A percentile compares a stretch with the other conserved stretches of the same genome.
phyloP scores from a whole-genome alignment of 768 basidiomycete genomes.

The Boletus subparvulus region DNA sequence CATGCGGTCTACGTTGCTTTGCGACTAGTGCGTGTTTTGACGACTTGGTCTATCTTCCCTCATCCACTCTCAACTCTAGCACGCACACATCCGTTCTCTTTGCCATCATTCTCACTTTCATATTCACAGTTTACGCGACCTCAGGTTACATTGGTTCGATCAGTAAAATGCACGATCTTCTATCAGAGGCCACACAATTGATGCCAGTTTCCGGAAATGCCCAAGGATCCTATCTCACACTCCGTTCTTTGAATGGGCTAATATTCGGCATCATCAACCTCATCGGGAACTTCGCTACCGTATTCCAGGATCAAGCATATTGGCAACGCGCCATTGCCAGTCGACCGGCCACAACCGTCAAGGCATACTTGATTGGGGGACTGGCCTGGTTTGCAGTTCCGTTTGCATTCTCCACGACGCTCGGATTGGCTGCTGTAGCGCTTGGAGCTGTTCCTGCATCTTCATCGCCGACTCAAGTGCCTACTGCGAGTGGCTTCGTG shows the following conservation, averaged over 20 bases:
- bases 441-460: constrained; percentile 47
- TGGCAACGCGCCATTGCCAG: constrained; percentile 93
- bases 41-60: background rate
- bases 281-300: constrained; percentile 76
- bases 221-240: constrained; percentile 80
- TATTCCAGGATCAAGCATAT: constrained; percentile 74
- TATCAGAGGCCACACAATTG: constrained; percentile 52
- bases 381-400: constrained; percentile 92
- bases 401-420: constrained; percentile 80
- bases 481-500: constrained; percentile 48
- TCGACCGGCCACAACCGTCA: constrained; percentile 79
- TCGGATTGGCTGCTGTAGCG: constrained; percentile 87
- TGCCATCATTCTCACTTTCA: constrained; percentile 74
- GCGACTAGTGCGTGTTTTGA: constrained; percentile 68
- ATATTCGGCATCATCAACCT: constrained; percentile 88
- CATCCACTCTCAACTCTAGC: constrained; percentile 37
- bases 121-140: constrained; percentile 82
- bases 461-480: constrained; percentile 34
- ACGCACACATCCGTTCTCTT: constrained; percentile 87
- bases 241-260: constrained; percentile 72
- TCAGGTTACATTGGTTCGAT: constrained; percentile 79
- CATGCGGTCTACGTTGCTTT: constrained; percentile 82
- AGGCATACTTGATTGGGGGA: constrained; percentile 88
- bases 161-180: constrained; percentile 73
- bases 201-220: constrained; percentile 80